These are phyloP conservation scores for Geotrichum histeridarum DNA, from an alignment of 1,139 yeast genomes.

Conservation along the genomic window DNA sequence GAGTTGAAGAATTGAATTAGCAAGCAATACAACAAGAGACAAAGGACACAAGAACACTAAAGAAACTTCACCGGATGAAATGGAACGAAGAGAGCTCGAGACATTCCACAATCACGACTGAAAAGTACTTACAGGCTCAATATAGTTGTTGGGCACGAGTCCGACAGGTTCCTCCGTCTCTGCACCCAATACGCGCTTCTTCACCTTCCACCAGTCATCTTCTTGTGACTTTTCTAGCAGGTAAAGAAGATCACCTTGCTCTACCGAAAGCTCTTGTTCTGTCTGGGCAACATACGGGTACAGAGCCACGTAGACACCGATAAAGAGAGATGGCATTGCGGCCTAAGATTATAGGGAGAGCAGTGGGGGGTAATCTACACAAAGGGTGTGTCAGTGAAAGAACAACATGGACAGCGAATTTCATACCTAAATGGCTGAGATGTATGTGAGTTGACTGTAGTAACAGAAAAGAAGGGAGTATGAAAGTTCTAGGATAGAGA, in stretches of 20 bases:
- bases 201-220: constrained; percentile 99
- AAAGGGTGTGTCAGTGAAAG: background rate
- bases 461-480: too few species aligned
- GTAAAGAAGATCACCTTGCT: constrained; percentile 74
- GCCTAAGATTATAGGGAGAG: background rate
- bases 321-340: constrained; percentile 35
- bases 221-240: constrained; percentile 77
- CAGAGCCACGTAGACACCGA: constrained; percentile 76
- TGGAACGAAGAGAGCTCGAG: too few species aligned
- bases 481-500: too few species aligned
- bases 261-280: constrained; percentile 75
- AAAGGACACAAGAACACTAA: background rate
- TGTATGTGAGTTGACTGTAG: too few species aligned
- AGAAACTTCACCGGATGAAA: too few species aligned
- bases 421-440: too few species aligned
- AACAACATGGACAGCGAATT: background rate
- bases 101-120: background rate
- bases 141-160: constrained; percentile 85
- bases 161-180: constrained; percentile 92
- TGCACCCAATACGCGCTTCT: constrained; percentile 80
- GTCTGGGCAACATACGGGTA: constrained; percentile 83
- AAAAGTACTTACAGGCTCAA: constrained; percentile 47
- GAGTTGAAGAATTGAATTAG: background rate
- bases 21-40: background rate
- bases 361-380: background rate